Percentiles rank a stretch among this genome's conserved stretches.
These are phyloP conservation scores for Lycium ferocissimum DNA, from an alignment of 257 asterid species.

Conservation along the genomic window DNA sequence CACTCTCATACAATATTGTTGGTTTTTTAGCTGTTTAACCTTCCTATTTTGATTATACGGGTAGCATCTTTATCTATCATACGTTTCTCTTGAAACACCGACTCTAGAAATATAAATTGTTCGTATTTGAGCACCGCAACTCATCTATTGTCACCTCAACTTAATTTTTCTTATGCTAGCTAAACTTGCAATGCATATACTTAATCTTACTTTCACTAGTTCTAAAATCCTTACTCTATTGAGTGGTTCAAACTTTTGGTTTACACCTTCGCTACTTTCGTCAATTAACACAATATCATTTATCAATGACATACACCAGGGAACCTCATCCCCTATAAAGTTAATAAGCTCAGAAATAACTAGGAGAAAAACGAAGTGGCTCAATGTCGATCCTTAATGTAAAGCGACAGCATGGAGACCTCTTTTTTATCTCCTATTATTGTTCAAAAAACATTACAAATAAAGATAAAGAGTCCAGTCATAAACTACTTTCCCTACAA, in stretches of 20 bases:
- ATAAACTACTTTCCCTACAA: conserved; percentile 13
- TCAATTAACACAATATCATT: conserved; percentile 1
- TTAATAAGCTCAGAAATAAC: neutral
- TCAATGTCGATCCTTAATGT: neutral
- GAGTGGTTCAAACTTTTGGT: conserved; percentile 19
- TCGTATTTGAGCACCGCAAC: neutral
- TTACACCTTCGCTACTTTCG: neutral
- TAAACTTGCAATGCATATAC: neutral
- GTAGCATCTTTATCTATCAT: neutral
- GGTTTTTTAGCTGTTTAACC: neutral
- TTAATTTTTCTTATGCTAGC: conserved; percentile 12
- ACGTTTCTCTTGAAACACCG: neutral
- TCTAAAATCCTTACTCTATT: neutral
- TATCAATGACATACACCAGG: neutral
- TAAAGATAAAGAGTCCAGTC: neutral
- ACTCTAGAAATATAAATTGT: neutral
- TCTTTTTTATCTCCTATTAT: neutral
- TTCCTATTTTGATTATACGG: neutral
- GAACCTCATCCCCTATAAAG: neutral
- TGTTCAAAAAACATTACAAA: neutral
- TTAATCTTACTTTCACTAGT: neutral
- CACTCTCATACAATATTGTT: neutral
- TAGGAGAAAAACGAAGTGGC: neutral
- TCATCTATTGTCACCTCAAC: neutral
- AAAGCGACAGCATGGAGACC: neutral